Base-by-base conservation (phyloP, 1,284 basidiomycete species). In the Vanrija sp. region DNA sequence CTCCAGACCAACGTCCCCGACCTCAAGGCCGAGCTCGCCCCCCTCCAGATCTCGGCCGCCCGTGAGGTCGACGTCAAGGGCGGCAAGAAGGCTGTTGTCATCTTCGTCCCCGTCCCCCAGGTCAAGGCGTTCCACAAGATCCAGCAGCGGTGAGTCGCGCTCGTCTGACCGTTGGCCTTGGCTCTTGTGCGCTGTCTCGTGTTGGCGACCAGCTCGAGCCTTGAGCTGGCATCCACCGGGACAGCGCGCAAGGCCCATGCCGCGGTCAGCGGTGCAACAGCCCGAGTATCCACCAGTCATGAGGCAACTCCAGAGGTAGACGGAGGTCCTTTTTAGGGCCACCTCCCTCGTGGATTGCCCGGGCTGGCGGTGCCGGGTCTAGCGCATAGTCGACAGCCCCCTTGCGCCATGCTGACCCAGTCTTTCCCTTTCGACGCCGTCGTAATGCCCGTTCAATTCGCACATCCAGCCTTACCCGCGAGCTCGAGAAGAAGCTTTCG, bases 401-500 rank as follows among this genome's bases (percentile, higher is more conserved):
- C 34, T 34, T 34, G 43, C 16, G 51, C 51, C n/a, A 39, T 47
- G 45, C 49, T 55, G 49, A 39, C 46, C 28, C 45, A 43, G n/a
- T 45, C 46, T 56, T 55, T 28, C 16, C 9, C 47, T 47, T 47
- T 48, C 49, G 26, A 57, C 47, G 59, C 39, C 53, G 59, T 59
- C 54, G 59, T 60, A 56, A 57, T 62, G 53, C 55, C 55, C 43
- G 25, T 52, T 38, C 15, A 6, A 28, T 42, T 50, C 62, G 52
- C 51, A 18, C 34, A 49, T 51, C 19, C 75, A 98, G 94, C 79
- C 87, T 98, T 75, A 97, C 93, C 66, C 88, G 94, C 62, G 95
- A 99, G 80, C 86, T 99, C 74, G 96, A 62, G 86, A 99, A 99
- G 86, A 98, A 98, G 82, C 98, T 99, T 82, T 92, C 94, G 52